Base-by-base conservation (phyloP, 352 stramenopile genomes). In the Thraustochytrium striatum region DNA sequence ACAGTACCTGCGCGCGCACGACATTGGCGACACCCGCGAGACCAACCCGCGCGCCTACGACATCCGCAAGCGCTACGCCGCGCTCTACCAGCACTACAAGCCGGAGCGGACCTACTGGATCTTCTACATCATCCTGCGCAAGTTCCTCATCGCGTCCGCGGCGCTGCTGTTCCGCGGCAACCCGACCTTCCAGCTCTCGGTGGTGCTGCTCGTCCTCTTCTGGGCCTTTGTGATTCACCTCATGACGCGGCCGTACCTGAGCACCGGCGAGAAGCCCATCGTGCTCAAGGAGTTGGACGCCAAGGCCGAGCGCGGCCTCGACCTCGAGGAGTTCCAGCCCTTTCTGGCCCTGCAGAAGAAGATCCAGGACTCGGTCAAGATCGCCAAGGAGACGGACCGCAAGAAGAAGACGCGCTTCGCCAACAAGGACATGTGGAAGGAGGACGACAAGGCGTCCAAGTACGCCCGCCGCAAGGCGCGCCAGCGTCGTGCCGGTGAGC, bases 81-180 rank as follows among this genome's bases (percentile, higher is more conserved):
- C 90, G 72, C 82, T 94, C 8, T 94, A 94, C 86, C 92, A 91
- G 58, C 89, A 92, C 61, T 94, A 93, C 83, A 93, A 92, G 83
- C 90, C 90, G 19, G 50, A 43, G 21, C 28, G 30, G 0, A 16
- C 36, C 84, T 91, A 87, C 82, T 93, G 89, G 89, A 91, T 93
- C 84, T 82, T 91, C 13, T 82, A 90, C 9, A 91, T 93, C 83
- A 89, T 93, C 70, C 21, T 87, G 53, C 87, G 89, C 59, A 93
- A 93, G 79, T 89, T 91, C 57, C 50, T 89, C 28, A 87, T 93
- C 61, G 87, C 87, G 9, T 80, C 86, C 47, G 86, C 89, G 25
- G 89, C 86, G 0, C 81, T 93, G 57, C 85, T 93, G 33, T 92
- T 93, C 61, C 87, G 88, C 28, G 82, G 88, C 79, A 89, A 90